Evolutionary conservation across 2,329 filamentous ascomycete genomes (phyloP).

Genomic region (Periconia sp.): DNA sequence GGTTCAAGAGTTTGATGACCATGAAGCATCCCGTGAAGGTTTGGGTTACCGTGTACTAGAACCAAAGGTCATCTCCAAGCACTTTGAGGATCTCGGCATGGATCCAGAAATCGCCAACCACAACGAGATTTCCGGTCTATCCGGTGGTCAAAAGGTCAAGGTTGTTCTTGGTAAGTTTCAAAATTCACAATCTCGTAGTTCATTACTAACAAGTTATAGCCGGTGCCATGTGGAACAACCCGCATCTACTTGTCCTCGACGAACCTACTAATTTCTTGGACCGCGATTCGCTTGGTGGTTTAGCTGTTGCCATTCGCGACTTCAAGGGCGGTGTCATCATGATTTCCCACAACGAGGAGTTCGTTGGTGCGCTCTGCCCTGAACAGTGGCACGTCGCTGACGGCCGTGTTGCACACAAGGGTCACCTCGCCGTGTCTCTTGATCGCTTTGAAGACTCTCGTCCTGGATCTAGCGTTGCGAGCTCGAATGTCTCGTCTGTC

Average conservation of each 20-base stretch:
- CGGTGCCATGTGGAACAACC: slow-evolving; percentile 98
- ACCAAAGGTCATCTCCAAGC: slow-evolving; percentile 92
- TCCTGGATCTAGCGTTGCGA: slow-evolving; percentile 62
- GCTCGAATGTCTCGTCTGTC: slow-evolving; percentile 42
- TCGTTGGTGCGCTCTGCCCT: slow-evolving; percentile 90
- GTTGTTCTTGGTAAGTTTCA: slow-evolving; percentile 74
- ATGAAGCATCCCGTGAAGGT: slow-evolving; percentile 97
- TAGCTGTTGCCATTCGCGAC: slow-evolving; percentile 96
- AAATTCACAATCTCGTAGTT: slow-evolving; percentile 51
- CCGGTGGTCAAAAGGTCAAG: slow-evolving; percentile 98
- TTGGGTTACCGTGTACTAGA: slow-evolving; percentile 93
- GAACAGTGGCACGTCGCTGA: slow-evolving; percentile 96
- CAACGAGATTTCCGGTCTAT: slow-evolving; percentile 95
- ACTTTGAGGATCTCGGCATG: slow-evolving; percentile 95
- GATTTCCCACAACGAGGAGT: slow-evolving; percentile 99
- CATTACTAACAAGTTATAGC: slow-evolving; percentile 48
- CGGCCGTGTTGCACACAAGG: slow-evolving; percentile 83
- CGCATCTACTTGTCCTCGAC: slow-evolving; percentile 93
- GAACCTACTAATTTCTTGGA: slow-evolving; percentile 99
- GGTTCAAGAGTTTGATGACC: slow-evolving; percentile 96
- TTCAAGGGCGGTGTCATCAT: slow-evolving; percentile 98
- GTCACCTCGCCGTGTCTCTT: slow-evolving; percentile 69
- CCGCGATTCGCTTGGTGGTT: slow-evolving; percentile 91
- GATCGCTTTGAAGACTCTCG: slow-evolving; percentile 86
- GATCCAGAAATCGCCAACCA: slow-evolving; percentile 98